Conservation (phyloP, 345 rosid genomes). For the Lumnitzera racemosa region DNA sequence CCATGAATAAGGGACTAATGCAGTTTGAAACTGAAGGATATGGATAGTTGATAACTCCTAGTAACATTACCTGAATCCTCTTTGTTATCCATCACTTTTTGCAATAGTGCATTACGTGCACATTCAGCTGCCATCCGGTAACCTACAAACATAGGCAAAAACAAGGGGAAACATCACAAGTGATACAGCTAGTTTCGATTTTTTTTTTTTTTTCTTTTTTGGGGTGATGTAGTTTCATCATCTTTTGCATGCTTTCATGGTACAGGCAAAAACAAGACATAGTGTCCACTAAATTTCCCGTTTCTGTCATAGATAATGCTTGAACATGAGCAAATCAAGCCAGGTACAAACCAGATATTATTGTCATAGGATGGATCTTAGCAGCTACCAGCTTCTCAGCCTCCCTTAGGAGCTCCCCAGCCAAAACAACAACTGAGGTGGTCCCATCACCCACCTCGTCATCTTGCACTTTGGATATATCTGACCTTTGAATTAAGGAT, state of each 20-base stretch:
- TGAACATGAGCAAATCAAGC: too few relatives aligned
- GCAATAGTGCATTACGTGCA: slow-evolving; percentile 65
- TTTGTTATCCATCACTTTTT: slow-evolving; percentile 72
- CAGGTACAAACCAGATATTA: slow-evolving; percentile 60
- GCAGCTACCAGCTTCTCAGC: slow-evolving; percentile 89
- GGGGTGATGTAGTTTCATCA: too few relatives aligned
- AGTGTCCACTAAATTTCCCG: too few relatives aligned
- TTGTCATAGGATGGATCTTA: slow-evolving; percentile 98
- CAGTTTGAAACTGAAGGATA: too few relatives aligned
- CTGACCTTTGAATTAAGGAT: slow-evolving; percentile 27
- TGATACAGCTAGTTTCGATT: too few relatives aligned
- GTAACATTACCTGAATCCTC: slow-evolving; percentile 53
- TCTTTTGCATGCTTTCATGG: too few relatives aligned
- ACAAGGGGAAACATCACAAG: too few relatives aligned
- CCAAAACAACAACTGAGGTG: slow-evolving; percentile 97
- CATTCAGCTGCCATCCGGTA: slow-evolving; percentile 93
- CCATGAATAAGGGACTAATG: too few relatives aligned
- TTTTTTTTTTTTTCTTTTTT: too few relatives aligned
- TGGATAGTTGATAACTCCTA: too few relatives aligned
- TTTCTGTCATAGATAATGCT: too few relatives aligned
- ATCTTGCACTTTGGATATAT: slow-evolving; percentile 98
- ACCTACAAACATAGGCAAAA: slow-evolving; percentile 35
- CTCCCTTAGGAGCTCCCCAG: slow-evolving; percentile 91
- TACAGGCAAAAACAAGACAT: too few relatives aligned
- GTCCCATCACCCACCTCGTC: slow-evolving; percentile 99